Evolutionary conservation across 805 yeast species (phyloP).

Genomic region (Yamadazyma ubonensis): DNA sequence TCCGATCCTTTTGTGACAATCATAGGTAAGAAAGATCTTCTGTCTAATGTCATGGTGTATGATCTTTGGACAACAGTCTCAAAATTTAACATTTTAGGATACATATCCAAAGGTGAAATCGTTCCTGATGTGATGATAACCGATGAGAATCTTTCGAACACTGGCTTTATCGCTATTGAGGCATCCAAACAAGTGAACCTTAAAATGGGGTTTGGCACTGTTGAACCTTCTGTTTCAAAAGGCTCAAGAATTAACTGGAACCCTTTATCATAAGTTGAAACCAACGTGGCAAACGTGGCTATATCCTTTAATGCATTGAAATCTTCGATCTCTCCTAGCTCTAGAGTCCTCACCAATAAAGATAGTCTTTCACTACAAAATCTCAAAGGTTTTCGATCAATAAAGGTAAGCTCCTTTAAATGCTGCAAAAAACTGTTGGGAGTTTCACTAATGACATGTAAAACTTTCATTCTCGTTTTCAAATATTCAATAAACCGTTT

Average conservation of each 20-base stretch:
- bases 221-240: slow-evolving; percentile 86
- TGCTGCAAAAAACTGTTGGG: slow-evolving; percentile 92
- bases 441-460: slow-evolving; percentile 97
- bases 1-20: slow-evolving; percentile 97
- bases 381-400: slow-evolving; percentile 85
- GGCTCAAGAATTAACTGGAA: slow-evolving; percentile 92
- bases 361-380: slow-evolving; percentile 93
- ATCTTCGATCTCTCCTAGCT: slow-evolving; percentile 85
- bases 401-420: slow-evolving; percentile 87
- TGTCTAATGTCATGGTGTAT: slow-evolving; percentile 91
- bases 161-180: slow-evolving; percentile 95
- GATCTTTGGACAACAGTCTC: slow-evolving; percentile 93
- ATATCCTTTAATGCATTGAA: slow-evolving; percentile 91
- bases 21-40: slow-evolving; percentile 91
- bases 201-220: slow-evolving; percentile 94
- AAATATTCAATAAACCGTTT: slow-evolving; percentile 91
- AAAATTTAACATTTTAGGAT: slow-evolving; percentile 93
- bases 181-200: slow-evolving; percentile 96
- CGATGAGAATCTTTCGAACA: slow-evolving; percentile 87
- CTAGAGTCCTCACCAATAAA: slow-evolving; percentile 83
- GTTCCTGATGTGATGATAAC: slow-evolving; percentile 97
- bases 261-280: slow-evolving; percentile 92
- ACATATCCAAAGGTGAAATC: slow-evolving; percentile 97
- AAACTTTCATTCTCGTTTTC: slow-evolving; percentile 95
- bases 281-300: slow-evolving; percentile 94